Base-by-base conservation (phyloP, 2,329 filamentous ascomycete species). In the Neonectria neomacrospora region DNA sequence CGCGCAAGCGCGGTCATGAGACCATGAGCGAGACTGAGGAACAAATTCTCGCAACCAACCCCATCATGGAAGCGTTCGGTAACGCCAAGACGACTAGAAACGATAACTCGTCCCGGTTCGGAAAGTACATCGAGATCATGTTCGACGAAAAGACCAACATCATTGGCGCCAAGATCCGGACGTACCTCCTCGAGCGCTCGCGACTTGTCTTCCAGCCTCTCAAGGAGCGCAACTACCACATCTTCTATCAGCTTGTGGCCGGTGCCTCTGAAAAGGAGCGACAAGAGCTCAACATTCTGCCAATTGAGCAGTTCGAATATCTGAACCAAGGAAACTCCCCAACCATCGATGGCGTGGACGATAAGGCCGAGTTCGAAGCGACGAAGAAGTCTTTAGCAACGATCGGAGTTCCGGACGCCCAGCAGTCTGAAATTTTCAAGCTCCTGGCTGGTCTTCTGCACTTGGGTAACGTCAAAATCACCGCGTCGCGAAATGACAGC, bases 91-190 rank as follows among this genome's bases (percentile, higher is more conserved):
- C 96, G n/a, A 99, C 96, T 11, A 88, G 96, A 78, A 99, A 99
- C 82, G 96, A 99, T 82, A 99, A 99, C 82, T 99, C 96, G 47
- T 99, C 96, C 44, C 89, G 96, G 75, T 99, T 99, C 80, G 96
- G 96, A 79, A 99, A 99, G 85, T 99, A 99, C 80, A 98, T 99
- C 73, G 96, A 99, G 82, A 99, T 99, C 77, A 95, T 98, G 93
- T 99, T 99, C 79, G 94, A 98, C 81, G 88, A 93, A 67, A 88
- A 91, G 74, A 97, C 93, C 66, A 96, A 96, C 78, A 99, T 99
- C 74, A 97, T 98, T 75, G 96, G 96, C 71, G 96, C 96, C 60
- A 96, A 96, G 83, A 99, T 99, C 76, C 88, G 96, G 73, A 97
- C 94, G 59, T 99, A 99, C 76, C 85, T 99, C 70, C 85, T 99